These are phyloP conservation scores for Aureobasidium subglaciale DNA, from an alignment of 2,329 filamentous ascomycete genomes.

Conservation along the genomic window DNA sequence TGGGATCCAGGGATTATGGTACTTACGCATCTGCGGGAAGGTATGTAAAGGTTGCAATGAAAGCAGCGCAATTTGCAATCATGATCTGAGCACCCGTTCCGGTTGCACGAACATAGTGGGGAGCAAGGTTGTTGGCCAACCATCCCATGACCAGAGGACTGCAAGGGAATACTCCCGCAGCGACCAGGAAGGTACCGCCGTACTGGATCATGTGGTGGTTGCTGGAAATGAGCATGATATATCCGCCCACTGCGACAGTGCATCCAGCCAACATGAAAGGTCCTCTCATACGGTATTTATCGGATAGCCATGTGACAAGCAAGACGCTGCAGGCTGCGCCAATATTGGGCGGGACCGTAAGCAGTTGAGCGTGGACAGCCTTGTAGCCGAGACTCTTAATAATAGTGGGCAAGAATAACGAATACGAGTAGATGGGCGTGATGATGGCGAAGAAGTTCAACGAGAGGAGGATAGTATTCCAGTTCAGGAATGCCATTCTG, in stretches of 20 bases:
- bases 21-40: slow-evolving; percentile 34
- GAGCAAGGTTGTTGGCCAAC: slow-evolving; percentile 33
- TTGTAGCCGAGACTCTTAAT: slow-evolving; percentile 37
- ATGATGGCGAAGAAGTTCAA: slow-evolving; percentile 22
- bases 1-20: background rate
- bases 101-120: slow-evolving; percentile 33
- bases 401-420: slow-evolving; percentile 41
- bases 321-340: slow-evolving; percentile 30
- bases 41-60: slow-evolving; percentile 36
- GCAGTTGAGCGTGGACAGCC: slow-evolving; percentile 31
- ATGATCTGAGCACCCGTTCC: slow-evolving; percentile 32
- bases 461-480: slow-evolving; percentile 21
- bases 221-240: slow-evolving; percentile 31
- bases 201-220: slow-evolving; percentile 29
- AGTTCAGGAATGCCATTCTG: slow-evolving; percentile 20
- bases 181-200: slow-evolving; percentile 32
- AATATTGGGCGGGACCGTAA: slow-evolving; percentile 34
- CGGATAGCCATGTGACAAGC: slow-evolving; percentile 28
- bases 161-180: slow-evolving; percentile 28
- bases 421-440: slow-evolving; percentile 36
- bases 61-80: slow-evolving; percentile 32
- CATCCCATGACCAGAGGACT: slow-evolving; percentile 29
- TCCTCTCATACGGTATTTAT: slow-evolving; percentile 28
- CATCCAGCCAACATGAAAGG: slow-evolving; percentile 29
- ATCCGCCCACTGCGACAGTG: slow-evolving; percentile 29